These are phyloP conservation scores for Talaromyces stipitatus DNA, from an alignment of 495 filamentous ascomycete genomes.

Conservation along the genomic window DNA sequence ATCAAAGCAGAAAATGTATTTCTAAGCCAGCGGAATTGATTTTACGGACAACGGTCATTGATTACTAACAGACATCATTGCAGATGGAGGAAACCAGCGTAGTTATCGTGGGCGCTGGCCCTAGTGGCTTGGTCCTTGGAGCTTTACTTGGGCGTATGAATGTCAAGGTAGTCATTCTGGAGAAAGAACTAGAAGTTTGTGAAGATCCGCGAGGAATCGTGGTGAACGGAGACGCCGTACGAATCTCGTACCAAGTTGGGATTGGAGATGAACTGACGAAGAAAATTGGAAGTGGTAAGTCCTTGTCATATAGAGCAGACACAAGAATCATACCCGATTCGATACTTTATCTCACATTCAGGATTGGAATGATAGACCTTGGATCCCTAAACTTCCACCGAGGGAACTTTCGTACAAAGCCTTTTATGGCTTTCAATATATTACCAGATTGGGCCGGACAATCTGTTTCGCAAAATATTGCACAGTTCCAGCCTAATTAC, in stretches of 20 bases:
- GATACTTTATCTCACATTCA: neutral
- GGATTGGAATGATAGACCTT: conserved; percentile 5
- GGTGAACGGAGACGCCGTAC: conserved; percentile 32
- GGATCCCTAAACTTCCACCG: conserved; percentile 9
- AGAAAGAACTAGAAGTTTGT: conserved; percentile 29
- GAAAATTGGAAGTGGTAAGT: conserved; percentile 11
- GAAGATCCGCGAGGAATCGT: conserved; percentile 37
- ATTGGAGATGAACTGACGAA: conserved; percentile 20
- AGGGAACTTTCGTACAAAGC: conserved; percentile 1
- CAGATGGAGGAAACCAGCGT: conserved; percentile 22
- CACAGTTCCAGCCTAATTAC: conserved; percentile 14
- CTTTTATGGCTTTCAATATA: conserved; percentile 10
- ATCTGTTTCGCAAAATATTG: conserved; percentile 10
- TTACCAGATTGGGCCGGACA: conserved; percentile 12
- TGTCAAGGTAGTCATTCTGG: conserved; percentile 25
- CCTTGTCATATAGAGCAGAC: neutral
- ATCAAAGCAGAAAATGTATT: neutral
- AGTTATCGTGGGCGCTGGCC: conserved; percentile 32
- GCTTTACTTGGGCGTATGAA: conserved; percentile 23
- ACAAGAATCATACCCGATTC: no score
- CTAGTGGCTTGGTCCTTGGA: conserved; percentile 25
- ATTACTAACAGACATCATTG: neutral
- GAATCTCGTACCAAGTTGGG: conserved; percentile 29
- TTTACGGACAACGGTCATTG: neutral
- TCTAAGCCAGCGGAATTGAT: neutral